Evolutionary conservation across 2,329 filamentous ascomycete species (phyloP), one percentile per base, ranked within the genome.

Genomic region (Myriosclerotinia duriaeana): DNA sequence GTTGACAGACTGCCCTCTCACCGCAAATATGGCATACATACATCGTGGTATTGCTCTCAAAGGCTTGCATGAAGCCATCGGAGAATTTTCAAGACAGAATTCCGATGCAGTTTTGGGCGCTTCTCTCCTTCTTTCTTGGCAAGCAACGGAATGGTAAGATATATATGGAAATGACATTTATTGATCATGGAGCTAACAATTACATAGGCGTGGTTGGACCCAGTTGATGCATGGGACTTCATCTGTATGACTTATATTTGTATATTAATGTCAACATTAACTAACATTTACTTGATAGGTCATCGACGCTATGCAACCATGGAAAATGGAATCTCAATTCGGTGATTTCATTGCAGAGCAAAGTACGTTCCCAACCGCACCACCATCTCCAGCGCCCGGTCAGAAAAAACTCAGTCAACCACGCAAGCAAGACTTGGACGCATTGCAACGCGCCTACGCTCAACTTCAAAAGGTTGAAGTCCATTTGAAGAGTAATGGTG

Each of bases 111-210:
- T 97, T 69, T 84, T 99, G 65, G 94, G 93, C 36, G 92, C 93
- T 42, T 97, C 94, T 36, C 87, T 97, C 54, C 85, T 98, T 58
- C 84, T 99, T 60, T 96, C 93, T 48, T 98, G 95, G 93, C 94
- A 98, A 80, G 91, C 92, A 66, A 95, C 89, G 68, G 94, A 98
- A 81, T 98, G 93, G 94, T 96, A 84, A 83, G 89, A 81, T 72
- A 72, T 70, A 72, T 8, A 64, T 40, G 3, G 34, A n/a, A 74
- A 82, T 71, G 59, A 48, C 44, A 14, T 36, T 14, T 26, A 26
- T 6, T 11, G 52, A 12, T n/a, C 20, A 36, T 26, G 14, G 30
- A n/a, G 60, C 65, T 68, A 64, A 68, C 36, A 8, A 15, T 34
- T n/a, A 74, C 69, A 72, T 76, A 96, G 93, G 91, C 89, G 89